Evolutionary conservation across 2,329 filamentous ascomycete genomes (phyloP), one percentile per base, ranked within the genome.

Genomic region (Fusarium xylarioides): DNA sequence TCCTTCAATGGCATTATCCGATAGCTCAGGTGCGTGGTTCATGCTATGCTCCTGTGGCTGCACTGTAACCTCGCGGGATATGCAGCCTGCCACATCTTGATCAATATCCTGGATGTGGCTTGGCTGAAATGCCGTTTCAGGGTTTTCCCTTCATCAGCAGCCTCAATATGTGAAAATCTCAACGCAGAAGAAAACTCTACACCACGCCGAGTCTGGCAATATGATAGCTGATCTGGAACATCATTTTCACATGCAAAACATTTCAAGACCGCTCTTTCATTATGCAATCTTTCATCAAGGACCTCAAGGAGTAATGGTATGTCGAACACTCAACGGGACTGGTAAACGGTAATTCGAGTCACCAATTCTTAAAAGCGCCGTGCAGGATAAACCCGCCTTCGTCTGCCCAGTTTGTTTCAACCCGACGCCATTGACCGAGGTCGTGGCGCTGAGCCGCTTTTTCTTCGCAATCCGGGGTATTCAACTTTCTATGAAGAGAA

Each of bases 301-400:
- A 15, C 53, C 14, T 52, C 42, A 50, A 58, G 60, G 34, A 26
- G 4, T 44, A 7, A 14, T 16, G 55, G 74, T 46, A 87, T 89
- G 87, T 90, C 86, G 88, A 86, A 82, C 85, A 85, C 88, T 89
- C 87, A 89, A 90, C 88, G 88, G 88, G 87, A 90, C 86, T 86
- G 87, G 85, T 85, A 84, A 87, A 88, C 83, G 82, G 82, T 65
- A 76, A 78, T 81, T 83, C 85, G 86, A 88, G 83, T 88, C 86
- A 82, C 85, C 87, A 89, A 90, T 90, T 90, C 88, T 90, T 90
- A 83, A 82, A 89, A 89, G 87, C 87, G 84, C 86, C 88, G 85
- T 79, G 79, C 82, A 79, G 77, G 76, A 47, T 68, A 76, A 74
- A 77, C 79, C 78, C 78, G 77, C 79, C 81, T 86, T 85, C 69